Conservation (phyloP, 2,329 filamentous ascomycete genomes). For the Fusarium sp. region DNA sequence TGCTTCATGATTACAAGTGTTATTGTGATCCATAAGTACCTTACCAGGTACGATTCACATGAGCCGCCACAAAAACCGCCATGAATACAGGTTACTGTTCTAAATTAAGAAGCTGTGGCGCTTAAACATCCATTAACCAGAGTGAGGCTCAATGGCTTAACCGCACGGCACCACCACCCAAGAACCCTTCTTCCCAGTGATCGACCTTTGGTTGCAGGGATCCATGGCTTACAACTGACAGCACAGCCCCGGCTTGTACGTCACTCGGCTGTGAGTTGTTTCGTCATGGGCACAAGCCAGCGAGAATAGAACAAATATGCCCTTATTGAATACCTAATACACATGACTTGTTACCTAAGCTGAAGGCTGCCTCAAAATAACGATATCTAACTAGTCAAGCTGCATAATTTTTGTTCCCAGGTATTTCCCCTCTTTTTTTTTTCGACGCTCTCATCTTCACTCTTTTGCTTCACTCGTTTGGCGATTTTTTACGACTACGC, state of each 20-base stretch:
- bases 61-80: conserved; percentile 7
- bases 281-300: conserved; percentile 36
- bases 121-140: background rate
- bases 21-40: background rate
- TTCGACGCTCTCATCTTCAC: background rate
- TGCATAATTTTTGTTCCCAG: background rate
- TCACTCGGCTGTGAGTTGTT: conserved; percentile 36
- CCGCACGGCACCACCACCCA: background rate
- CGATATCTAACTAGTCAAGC: background rate
- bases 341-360: conserved; percentile 21
- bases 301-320: conserved; percentile 1
- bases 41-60: too few relatives aligned
- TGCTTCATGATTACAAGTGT: background rate
- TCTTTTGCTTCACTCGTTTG: background rate
- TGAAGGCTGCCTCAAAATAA: background rate
- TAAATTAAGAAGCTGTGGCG: conserved; percentile 35
- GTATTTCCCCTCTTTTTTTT: conserved; percentile 11
- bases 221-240: conserved; percentile 26
- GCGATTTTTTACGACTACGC: background rate
- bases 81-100: conserved; percentile 15
- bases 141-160: conserved; percentile 27
- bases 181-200: conserved; percentile 16
- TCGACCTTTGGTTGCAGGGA: conserved; percentile 29
- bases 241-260: conserved; percentile 43
- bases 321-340: conserved; percentile 5